Evolutionary conservation across 495 filamentous ascomycete genomes (phyloP), one percentile per base, ranked within the genome.

Genomic region (Pseudevernia furfuracea): DNA sequence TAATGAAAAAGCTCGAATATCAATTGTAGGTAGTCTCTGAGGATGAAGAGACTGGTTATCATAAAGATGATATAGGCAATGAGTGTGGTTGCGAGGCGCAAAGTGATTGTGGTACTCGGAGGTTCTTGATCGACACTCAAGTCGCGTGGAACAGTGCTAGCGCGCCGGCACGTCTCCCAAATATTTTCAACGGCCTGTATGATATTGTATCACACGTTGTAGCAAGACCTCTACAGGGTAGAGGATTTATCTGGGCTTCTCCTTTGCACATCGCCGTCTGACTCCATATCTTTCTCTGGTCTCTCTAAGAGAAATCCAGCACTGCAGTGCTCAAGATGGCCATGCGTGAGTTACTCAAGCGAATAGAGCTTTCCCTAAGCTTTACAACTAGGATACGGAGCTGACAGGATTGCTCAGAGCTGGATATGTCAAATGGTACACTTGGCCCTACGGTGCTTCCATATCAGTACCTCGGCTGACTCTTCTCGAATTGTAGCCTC

Each of bases 341-440:
- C 69, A 87, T 87, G 84, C 81, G 84, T 87, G 80, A 71, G 79
- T 80, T 60, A 63, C 30, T 36, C 25, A 37, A 30, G 30, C 23
- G 61, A 36, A 34, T 32, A 34, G 23, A 41, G 30, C 49, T 43
- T 19, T 41, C 53, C 41, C 66, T 28, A 67, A 72, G 74, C 75
- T 74, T 76, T 75, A 74, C 69, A 73, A 60, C 41, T 65, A 52
- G 59, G 65, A 61, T 59, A 59, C 59, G 25, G 63, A 59, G 48
- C 73, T 68, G 67, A 69, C 76, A 67, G 76, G 71, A 59, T 68
- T 44, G 44, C 67, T 57, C 71, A 89, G 86, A 88, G 77, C 79
- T 90, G 75, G 87, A 90, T 78, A 81, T 90, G 78, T 89, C 87
- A 70, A 84, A 89, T 74, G 87, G 87, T 90, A 80, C 19, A 12